phyloP scores from a whole-genome alignment of 2,329 filamentous ascomycete genomes.

The Penicillium sp. region DNA sequence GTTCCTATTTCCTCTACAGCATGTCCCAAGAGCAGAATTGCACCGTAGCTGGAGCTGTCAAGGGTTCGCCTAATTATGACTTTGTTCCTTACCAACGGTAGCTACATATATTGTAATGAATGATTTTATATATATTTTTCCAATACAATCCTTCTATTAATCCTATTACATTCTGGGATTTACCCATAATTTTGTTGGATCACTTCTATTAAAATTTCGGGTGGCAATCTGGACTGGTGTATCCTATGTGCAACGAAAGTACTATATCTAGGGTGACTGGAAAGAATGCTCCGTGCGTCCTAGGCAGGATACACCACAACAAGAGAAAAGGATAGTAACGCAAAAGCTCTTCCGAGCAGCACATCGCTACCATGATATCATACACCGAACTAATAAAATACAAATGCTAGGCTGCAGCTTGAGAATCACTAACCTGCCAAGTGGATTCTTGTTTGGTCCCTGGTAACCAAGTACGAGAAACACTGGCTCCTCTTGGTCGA shows the following conservation, averaged over 20 bases:
- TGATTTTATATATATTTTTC: too few species aligned
- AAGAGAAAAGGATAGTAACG: constrained; percentile 2
- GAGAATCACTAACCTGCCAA: constrained; percentile 60
- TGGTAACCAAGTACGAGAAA: constrained; percentile 61
- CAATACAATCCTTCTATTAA: too few species aligned
- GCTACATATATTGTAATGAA: too few species aligned
- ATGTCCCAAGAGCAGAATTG: constrained; percentile 60
- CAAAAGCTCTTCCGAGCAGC: background rate
- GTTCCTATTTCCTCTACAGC: constrained; percentile 62
- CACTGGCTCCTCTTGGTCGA: constrained; percentile 42
- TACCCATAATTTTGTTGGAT: background rate
- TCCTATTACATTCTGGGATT: background rate
- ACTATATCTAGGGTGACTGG: background rate
- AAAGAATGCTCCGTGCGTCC: background rate
- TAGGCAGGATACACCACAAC: background rate
- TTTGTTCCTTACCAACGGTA: constrained; percentile 67
- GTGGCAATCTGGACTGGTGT: background rate
- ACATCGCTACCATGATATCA: constrained; percentile 18
- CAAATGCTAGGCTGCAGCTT: constrained; percentile 21
- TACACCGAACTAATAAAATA: constrained; percentile 12
- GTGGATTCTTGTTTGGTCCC: constrained; percentile 85
- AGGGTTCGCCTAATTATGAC: constrained; percentile 57
- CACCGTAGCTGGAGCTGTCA: constrained; percentile 65
- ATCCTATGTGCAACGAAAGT: background rate
- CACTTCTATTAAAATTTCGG: background rate